Evolutionary conservation across 805 yeast species (phyloP).

Genomic region (Nakazawaea anatomiae): DNA sequence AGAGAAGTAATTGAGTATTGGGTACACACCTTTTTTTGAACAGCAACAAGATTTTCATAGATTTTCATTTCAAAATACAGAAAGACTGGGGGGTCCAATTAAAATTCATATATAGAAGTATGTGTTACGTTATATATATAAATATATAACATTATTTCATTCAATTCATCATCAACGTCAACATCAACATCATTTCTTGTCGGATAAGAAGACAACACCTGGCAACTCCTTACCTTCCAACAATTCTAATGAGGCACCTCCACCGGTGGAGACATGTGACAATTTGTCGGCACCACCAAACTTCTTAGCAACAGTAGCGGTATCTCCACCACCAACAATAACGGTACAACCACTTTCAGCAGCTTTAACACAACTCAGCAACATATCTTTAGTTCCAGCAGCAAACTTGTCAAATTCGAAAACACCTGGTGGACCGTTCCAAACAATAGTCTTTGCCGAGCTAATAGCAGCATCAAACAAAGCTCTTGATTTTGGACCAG

Average conservation of each 20-base stretch:
- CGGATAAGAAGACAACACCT: conserved; percentile 91
- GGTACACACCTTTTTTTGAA: no score
- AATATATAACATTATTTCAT: neutral
- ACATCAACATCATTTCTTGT: conserved; percentile 36
- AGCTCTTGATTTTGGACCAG: conserved; percentile 84
- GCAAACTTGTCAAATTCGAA: conserved; percentile 94
- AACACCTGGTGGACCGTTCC: conserved; percentile 99
- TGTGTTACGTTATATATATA: neutral
- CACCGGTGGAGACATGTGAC: conserved; percentile 98
- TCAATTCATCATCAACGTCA: no score
- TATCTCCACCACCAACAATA: conserved; percentile 99
- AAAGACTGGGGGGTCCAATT: no score
- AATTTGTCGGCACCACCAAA: conserved; percentile 94
- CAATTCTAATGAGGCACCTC: conserved; percentile 98
- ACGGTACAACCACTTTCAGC: conserved; percentile 88
- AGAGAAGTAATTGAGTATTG: no score
- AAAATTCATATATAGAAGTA: neutral
- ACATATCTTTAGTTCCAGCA: conserved; percentile 83
- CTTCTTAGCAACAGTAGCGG: conserved; percentile 98
- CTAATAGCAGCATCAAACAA: conserved; percentile 79
- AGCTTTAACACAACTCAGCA: conserved; percentile 83
- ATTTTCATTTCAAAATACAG: no score
- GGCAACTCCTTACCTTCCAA: conserved; percentile 98
- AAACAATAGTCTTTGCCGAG: conserved; percentile 94
- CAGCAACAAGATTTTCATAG: no score